A percentile compares a stretch with the other conserved stretches of the same genome.
phyloP scores from a whole-genome alignment of 768 basidiomycete genomes.

The Suillus weaverae region DNA sequence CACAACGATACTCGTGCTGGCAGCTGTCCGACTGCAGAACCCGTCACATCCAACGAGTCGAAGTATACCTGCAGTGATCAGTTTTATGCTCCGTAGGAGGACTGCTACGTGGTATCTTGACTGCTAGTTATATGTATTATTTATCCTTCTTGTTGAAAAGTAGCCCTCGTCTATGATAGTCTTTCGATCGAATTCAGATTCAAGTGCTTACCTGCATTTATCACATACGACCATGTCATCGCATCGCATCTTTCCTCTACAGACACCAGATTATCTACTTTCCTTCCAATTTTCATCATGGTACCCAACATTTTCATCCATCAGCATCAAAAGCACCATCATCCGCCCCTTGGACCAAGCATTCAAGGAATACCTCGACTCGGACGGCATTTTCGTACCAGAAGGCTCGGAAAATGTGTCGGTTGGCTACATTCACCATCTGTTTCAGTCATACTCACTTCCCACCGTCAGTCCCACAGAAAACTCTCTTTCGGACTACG shows the following conservation, averaged over 20 bases:
- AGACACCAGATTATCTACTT: constrained; percentile 54
- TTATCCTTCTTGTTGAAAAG: too few species aligned
- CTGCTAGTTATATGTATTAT: too few species aligned
- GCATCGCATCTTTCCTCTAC: constrained; percentile 47
- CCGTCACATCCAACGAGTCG: too few species aligned
- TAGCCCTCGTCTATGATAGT: too few species aligned
- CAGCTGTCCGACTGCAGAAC: constrained; percentile 19
- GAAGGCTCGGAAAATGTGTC: constrained; percentile 76
- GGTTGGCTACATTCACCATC: constrained; percentile 27
- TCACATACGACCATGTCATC: not conserved
- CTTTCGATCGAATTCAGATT: too few species aligned
- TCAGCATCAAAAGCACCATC: constrained; percentile 72
- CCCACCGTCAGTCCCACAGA: constrained; percentile 44
- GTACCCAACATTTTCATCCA: constrained; percentile 68
- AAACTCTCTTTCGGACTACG: constrained; percentile 62
- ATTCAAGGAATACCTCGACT: constrained; percentile 72
- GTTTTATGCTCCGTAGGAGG: too few species aligned
- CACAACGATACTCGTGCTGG: constrained; percentile 24
- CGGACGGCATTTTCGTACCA: constrained; percentile 85
- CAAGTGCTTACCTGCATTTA: too few species aligned
- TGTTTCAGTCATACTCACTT: constrained; percentile 36
- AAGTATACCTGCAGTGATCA: too few species aligned
- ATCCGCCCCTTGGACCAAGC: constrained; percentile 64
- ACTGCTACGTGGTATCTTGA: too few species aligned
- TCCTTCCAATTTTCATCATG: constrained; percentile 84